Evolutionary conservation across 345 rosid species (phyloP).

Genomic region (Odontarrhena argentea): DNA sequence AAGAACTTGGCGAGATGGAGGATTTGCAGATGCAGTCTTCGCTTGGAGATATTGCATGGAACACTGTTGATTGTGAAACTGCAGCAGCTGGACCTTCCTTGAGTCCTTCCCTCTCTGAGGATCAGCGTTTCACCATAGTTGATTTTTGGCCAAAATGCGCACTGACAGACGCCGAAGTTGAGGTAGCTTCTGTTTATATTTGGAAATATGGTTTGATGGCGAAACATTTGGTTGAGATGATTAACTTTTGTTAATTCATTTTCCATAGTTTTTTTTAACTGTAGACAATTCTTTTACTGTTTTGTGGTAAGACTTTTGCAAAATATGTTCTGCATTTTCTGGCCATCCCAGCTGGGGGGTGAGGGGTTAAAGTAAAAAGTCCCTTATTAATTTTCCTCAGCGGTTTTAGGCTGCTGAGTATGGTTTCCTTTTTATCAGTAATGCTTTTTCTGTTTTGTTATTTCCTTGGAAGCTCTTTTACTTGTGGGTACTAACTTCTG

Average conservation of each 20-base stretch:
- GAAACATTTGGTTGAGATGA: conserved; percentile 3
- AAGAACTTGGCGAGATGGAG: conserved; percentile 82
- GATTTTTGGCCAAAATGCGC: conserved; percentile 84
- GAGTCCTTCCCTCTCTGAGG: conserved; percentile 85
- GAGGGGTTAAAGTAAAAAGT: conserved; percentile 4
- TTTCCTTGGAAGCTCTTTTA: conserved; percentile 16
- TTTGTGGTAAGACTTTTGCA: conserved; percentile 3
- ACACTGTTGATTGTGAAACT: conserved; percentile 65
- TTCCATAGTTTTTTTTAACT: neutral
- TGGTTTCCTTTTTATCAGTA: conserved; percentile 6
- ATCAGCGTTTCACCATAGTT: conserved; percentile 80
- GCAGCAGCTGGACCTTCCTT: conserved; percentile 60
- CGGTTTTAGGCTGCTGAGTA: conserved; percentile 1
- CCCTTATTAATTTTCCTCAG: conserved; percentile 4
- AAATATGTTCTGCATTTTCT: neutral
- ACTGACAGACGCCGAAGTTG: conserved; percentile 58
- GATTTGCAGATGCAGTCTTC: conserved; percentile 75
- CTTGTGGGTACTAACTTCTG: neutral
- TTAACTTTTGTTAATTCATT: neutral
- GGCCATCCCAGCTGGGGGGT: neutral
- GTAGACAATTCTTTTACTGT: neutral
- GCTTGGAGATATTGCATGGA: conserved; percentile 66
- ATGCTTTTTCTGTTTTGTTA: conserved; percentile 4
- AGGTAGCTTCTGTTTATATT: conserved; percentile 50
- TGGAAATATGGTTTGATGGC: conserved; percentile 13